Evolutionary conservation across 2,329 filamentous ascomycete species (phyloP).

Genomic region (Aspergillus phoenicis): DNA sequence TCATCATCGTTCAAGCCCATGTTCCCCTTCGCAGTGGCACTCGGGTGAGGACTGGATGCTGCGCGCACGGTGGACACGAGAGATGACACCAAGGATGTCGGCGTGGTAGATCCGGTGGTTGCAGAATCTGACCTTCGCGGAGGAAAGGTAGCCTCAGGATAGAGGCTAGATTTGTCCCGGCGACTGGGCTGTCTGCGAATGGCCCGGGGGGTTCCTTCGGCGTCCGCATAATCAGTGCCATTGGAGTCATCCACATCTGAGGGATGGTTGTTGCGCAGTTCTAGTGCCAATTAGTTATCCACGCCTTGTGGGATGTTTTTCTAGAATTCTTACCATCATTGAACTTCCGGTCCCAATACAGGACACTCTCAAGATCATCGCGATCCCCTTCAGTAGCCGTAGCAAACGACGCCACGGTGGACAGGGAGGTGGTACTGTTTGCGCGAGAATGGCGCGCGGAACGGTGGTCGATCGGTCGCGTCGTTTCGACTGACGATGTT

Average conservation of each 20-base stretch:
- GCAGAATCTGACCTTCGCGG: conserved; percentile 31
- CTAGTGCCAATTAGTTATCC: conserved; percentile 13
- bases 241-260: conserved; percentile 17
- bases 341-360: conserved; percentile 43
- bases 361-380: conserved; percentile 45
- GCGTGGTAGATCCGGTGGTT: conserved; percentile 33
- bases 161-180: not conserved
- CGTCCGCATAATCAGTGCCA: conserved; percentile 21
- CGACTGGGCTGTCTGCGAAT: conserved; percentile 17
- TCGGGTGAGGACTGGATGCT: conserved; percentile 32
- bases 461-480: conserved; percentile 32
- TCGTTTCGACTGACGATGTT: conserved; percentile 56
- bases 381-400: conserved; percentile 60
- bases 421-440: conserved; percentile 62
- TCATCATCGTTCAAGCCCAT: conserved; percentile 55
- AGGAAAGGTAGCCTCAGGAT: conserved; percentile 29
- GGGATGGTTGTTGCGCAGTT: conserved; percentile 30
- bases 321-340: conserved; percentile 32
- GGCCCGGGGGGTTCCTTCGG: conserved; percentile 29
- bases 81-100: conserved; percentile 35
- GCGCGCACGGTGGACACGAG: conserved; percentile 44
- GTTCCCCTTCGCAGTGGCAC: conserved; percentile 20
- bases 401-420: conserved; percentile 64
- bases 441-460: conserved; percentile 49
- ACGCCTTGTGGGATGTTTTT: not conserved